These are phyloP conservation scores for Neonectria sp. DNA, from an alignment of 2,329 filamentous ascomycete genomes.

Conservation along the genomic window DNA sequence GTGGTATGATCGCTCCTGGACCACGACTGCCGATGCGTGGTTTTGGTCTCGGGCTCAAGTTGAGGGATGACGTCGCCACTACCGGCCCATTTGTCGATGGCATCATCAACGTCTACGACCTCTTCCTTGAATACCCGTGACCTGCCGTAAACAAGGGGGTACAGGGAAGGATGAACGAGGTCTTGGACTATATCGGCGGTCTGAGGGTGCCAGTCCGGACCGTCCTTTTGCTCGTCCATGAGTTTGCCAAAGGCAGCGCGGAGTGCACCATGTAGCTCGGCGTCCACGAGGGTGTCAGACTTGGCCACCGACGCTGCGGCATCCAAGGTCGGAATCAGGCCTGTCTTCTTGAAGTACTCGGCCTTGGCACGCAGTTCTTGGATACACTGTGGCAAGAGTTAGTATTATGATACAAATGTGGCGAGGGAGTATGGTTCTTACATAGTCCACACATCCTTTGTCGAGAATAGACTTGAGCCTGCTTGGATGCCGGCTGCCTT, in stretches of 20 bases:
- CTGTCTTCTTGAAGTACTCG: constrained; percentile 53
- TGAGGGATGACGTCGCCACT: constrained; percentile 40
- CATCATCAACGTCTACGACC: constrained; percentile 44
- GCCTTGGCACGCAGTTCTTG: constrained; percentile 65
- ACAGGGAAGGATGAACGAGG: constrained; percentile 37
- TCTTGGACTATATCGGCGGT: constrained; percentile 23
- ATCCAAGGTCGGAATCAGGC: constrained; percentile 52
- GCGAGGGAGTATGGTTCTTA: not conserved
- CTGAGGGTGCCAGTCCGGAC: constrained; percentile 37
- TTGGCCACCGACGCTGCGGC: constrained; percentile 39
- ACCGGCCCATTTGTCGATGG: constrained; percentile 39
- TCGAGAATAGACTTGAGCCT: not conserved
- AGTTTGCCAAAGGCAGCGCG: constrained; percentile 37
- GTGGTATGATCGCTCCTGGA: not conserved
- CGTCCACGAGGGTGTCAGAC: constrained; percentile 38
- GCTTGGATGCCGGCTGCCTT: too few relatives aligned
- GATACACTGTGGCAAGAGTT: constrained; percentile 34
- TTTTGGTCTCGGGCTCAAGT: not conserved
- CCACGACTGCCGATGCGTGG: too few relatives aligned
- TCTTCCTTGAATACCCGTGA: constrained; percentile 54
- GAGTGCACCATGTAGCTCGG: constrained; percentile 26
- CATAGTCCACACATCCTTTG: not conserved
- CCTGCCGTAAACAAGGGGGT: constrained; percentile 41
- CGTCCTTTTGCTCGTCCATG: constrained; percentile 30
- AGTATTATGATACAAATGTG: not conserved